A percentile compares a stretch with the other conserved stretches of the same genome.
Conservation (phyloP, 345 rosid species). For the Viola odorata region DNA sequence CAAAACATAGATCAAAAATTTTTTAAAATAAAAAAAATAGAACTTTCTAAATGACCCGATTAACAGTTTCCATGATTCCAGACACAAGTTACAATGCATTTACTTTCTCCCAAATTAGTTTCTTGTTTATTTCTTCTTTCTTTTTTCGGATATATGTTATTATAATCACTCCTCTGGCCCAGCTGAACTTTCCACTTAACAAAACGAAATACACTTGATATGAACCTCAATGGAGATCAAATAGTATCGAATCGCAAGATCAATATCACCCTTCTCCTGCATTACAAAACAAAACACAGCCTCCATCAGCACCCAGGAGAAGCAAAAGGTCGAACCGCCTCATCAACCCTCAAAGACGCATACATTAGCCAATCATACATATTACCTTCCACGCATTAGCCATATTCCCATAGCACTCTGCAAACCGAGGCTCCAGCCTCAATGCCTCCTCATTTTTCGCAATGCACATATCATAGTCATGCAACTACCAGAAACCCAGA, state of each 20-base stretch:
- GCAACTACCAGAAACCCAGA: slow-evolving; percentile 44
- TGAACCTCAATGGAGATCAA: slow-evolving; percentile 95
- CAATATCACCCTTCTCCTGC: slow-evolving; percentile 95
- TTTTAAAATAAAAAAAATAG: not conserved
- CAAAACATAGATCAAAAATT: not conserved
- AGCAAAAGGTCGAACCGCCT: not conserved
- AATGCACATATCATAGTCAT: slow-evolving; percentile 96
- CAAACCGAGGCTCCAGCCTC: slow-evolving; percentile 79
- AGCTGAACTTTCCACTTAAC: too few species aligned
- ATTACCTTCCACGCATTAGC: slow-evolving; percentile 99
- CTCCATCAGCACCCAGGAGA: not conserved
- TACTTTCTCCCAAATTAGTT: too few species aligned
- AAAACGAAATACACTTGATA: not conserved
- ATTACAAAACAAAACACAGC: slow-evolving; percentile 1
- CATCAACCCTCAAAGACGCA: not conserved
- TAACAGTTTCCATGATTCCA: too few species aligned
- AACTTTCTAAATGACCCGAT: not conserved
- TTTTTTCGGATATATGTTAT: too few species aligned
- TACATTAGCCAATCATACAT: not conserved
- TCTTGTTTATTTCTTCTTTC: too few species aligned
- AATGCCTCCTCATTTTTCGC: slow-evolving; percentile 94
- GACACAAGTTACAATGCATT: too few species aligned
- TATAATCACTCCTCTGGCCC: too few species aligned
- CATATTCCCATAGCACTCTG: slow-evolving; percentile 99
- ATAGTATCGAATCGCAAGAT: slow-evolving; percentile 84